Evolutionary conservation across 495 filamentous ascomycete species (phyloP), one percentile per base, ranked within the genome.

Genomic region (Ramalina intermedia): DNA sequence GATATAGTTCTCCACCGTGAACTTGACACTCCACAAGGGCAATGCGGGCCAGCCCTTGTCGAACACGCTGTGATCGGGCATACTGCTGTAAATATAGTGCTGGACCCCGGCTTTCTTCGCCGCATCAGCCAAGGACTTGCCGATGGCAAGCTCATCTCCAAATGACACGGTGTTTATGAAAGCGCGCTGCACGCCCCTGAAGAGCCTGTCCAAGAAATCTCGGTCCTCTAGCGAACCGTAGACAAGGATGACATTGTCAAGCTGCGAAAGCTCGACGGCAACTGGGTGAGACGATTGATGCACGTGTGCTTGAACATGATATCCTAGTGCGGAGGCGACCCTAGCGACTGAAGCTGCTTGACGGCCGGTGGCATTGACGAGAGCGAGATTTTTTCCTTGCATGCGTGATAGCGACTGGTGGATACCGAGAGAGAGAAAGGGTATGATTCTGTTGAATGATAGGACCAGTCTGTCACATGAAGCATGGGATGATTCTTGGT

Each of bases 91-190:
- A 62, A 98, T 76, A 64, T 90, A 95, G 62, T 96, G 91, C 55
- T 83, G 74, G 47, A 98, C 77, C 14, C 85, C 81, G 43, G 84
- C 82, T 55, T 72, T 78, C 59, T 90, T 91, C 36, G 91, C 91
- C 16, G 87, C 88, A 60, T 95, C 84, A 37, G 91, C 91, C 38
- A 96, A 69, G 0, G 82, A 81, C 53, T 82, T 76, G 35, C 91
- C 91, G 53, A 95, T 90, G 9, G 78, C 80, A 40, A 88, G 74
- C 70, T 98, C 91, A 61, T 96, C 88, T 29, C 91, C 93, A 69
- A 89, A 90, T 51, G 90, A 93, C n/a, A 87, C 90, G 26, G 91
- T 98, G 67, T 98, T 98, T 72, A 96, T 88, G 64, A 96, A 98
- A 49, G 91, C 91, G 36, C 89, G 70, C 49, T 89, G 79, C 18